Conservation (phyloP, 176 grass and related monocot genomes). For the Leersia perrieri region DNA sequence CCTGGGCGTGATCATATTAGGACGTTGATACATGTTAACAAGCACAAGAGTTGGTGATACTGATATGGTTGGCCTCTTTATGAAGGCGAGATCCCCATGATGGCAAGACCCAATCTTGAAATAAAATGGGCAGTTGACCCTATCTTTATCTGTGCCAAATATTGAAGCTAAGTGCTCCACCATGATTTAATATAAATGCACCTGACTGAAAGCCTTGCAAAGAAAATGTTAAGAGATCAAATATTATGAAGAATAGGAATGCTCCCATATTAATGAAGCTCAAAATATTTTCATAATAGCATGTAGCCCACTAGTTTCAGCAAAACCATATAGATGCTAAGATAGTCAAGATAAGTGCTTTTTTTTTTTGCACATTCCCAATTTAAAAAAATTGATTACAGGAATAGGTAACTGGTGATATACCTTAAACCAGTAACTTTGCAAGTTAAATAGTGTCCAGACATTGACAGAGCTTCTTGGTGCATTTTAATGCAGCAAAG, state of each 20-base stretch:
- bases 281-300: not conserved
- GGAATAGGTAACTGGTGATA: not conserved
- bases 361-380: not conserved
- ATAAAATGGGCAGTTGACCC: slow-evolving; percentile 52
- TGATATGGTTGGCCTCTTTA: slow-evolving; percentile 51
- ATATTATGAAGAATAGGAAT: not conserved
- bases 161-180: slow-evolving; percentile 53
- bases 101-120: slow-evolving; percentile 53
- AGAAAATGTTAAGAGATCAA: slow-evolving; percentile 14
- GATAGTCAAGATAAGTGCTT: not conserved
- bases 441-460: not conserved
- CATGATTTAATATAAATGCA: slow-evolving; percentile 23
- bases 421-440: not conserved
- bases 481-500: not conserved
- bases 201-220: slow-evolving; percentile 35
- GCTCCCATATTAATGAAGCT: not conserved
- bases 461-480: slow-evolving; percentile 3
- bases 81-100: slow-evolving; percentile 45
- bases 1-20: slow-evolving; percentile 53
- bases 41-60: slow-evolving; percentile 50
- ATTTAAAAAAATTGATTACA: no score
- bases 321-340: not conserved
- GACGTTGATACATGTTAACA: slow-evolving; percentile 47
- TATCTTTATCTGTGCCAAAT: slow-evolving; percentile 55
- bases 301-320: not conserved